Percentiles rank a stretch among this genome's conserved stretches.
phyloP scores from a whole-genome alignment of 2,329 filamentous ascomycete species.

The Curvularia hawaiiensis region DNA sequence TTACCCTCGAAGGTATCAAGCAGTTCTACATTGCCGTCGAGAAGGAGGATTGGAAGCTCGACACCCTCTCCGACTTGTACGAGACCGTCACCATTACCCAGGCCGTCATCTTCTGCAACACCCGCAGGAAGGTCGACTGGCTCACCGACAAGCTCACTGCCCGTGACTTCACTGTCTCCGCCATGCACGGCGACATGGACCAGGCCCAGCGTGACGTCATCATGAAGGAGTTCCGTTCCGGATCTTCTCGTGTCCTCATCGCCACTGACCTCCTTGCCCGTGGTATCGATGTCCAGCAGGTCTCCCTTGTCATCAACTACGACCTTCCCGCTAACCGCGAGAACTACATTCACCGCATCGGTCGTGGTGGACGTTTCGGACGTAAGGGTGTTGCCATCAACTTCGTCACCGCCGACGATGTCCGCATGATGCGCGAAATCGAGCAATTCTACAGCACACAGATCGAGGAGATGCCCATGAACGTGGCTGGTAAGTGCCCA shows the following conservation, averaged over 20 bases:
- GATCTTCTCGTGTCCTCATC: constrained; percentile 97
- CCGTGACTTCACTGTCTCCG: constrained; percentile 98
- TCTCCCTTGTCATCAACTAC: constrained; percentile 99
- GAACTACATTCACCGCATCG: constrained; percentile 99
- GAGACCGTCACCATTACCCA: constrained; percentile 99
- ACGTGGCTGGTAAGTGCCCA: constrained; percentile 66
- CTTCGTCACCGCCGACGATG: constrained; percentile 99
- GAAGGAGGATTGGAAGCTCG: constrained; percentile 99
- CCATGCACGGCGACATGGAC: constrained; percentile 99
- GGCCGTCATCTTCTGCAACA: constrained; percentile 99
- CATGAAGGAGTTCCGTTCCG: constrained; percentile 99
- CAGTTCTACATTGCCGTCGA: constrained; percentile 99
- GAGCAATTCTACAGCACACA: constrained; percentile 99
- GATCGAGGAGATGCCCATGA: constrained; percentile 99
- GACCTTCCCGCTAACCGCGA: constrained; percentile 98
- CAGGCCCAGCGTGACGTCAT: constrained; percentile 97
- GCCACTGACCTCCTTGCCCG: constrained; percentile 96
- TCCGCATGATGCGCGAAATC: constrained; percentile 99
- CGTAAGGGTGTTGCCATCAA: constrained; percentile 99
- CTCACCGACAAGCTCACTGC: constrained; percentile 98
- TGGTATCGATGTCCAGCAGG: constrained; percentile 99
- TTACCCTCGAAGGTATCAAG: constrained; percentile 99
- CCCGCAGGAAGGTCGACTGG: constrained; percentile 99
- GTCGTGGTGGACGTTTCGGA: constrained; percentile 99
- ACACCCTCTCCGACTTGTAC: constrained; percentile 98